phyloP scores from a whole-genome alignment of 345 rosid genomes.

The Populus pruinosa region DNA sequence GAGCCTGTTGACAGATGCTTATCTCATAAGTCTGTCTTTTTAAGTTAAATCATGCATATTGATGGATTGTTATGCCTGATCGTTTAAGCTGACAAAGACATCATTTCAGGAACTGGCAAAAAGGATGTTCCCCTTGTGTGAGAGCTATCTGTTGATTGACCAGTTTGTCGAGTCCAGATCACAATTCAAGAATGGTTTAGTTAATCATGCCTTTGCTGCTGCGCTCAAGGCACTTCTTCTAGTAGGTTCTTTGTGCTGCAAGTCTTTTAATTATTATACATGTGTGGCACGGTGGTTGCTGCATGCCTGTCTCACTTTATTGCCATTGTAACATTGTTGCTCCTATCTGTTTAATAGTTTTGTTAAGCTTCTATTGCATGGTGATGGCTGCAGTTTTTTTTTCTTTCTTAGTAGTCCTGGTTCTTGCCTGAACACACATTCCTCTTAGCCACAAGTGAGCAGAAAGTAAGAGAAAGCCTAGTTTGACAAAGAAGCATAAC shows the following conservation, averaged over 20 bases:
- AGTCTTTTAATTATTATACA: constrained; percentile 15
- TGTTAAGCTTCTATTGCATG: not conserved
- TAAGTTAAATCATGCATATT: not conserved
- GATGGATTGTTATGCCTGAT: not conserved
- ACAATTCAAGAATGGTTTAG: constrained; percentile 91
- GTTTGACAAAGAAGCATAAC: not conserved
- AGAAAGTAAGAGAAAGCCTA: not conserved
- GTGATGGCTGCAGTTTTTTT: not conserved
- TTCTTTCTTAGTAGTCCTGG: not conserved
- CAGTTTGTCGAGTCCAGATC: constrained; percentile 95
- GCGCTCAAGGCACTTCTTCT: constrained; percentile 86
- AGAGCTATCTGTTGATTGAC: constrained; percentile 76
- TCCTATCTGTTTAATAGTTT: not conserved
- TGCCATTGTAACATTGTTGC: not conserved
- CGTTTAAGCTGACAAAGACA: constrained; percentile 15
- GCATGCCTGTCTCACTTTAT: not conserved
- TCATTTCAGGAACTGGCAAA: constrained; percentile 79
- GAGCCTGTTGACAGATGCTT: not conserved
- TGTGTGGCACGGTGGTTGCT: constrained; percentile 20
- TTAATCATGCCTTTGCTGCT: constrained; percentile 96
- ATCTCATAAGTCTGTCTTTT: not conserved
- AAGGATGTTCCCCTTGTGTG: constrained; percentile 75
- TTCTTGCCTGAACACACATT: not conserved
- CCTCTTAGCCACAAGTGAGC: not conserved
- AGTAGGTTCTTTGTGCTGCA: constrained; percentile 52